These are phyloP conservation scores for Teratosphaeria zuluensis DNA, from an alignment of 2,329 filamentous ascomycete species.

Conservation along the genomic window DNA sequence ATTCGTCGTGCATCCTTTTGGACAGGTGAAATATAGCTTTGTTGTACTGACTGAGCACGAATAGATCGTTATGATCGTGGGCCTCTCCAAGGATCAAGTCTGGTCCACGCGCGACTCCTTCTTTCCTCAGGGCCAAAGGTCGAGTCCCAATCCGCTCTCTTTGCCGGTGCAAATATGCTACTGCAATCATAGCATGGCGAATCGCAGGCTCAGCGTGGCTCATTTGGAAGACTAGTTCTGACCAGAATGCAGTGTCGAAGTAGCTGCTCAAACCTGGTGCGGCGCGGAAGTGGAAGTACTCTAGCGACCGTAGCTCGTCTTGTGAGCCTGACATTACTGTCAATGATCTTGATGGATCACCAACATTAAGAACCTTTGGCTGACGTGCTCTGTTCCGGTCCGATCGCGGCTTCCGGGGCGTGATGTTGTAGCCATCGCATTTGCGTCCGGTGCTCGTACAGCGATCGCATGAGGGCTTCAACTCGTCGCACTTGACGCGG, in stretches of 20 bases:
- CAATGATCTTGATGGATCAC: background rate
- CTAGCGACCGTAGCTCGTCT: conserved; percentile 8
- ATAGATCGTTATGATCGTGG: too few relatives aligned
- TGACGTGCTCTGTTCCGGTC: background rate
- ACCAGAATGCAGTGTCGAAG: conserved; percentile 20
- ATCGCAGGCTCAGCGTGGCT: background rate
- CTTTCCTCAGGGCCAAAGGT: too few relatives aligned
- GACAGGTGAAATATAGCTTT: too few relatives aligned
- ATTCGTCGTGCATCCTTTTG: too few relatives aligned
- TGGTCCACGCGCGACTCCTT: too few relatives aligned
- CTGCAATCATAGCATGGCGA: too few relatives aligned
- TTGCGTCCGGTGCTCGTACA: conserved; percentile 34
- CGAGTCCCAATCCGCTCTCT: too few relatives aligned
- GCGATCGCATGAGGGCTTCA: conserved; percentile 42
- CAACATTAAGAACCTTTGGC: background rate
- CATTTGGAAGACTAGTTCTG: conserved; percentile 14
- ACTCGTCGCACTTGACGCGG: conserved; percentile 26
- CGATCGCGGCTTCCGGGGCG: conserved; percentile 4
- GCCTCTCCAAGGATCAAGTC: too few relatives aligned
- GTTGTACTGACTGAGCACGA: too few relatives aligned
- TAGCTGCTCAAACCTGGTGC: conserved; percentile 12
- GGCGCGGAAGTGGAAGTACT: conserved; percentile 18
- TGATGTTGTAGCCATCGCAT: conserved; percentile 12
- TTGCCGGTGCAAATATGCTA: too few relatives aligned
- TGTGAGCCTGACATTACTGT: background rate